Base-by-base conservation (phyloP, 177 flowering plant species). In the Vitis hybrid region DNA sequence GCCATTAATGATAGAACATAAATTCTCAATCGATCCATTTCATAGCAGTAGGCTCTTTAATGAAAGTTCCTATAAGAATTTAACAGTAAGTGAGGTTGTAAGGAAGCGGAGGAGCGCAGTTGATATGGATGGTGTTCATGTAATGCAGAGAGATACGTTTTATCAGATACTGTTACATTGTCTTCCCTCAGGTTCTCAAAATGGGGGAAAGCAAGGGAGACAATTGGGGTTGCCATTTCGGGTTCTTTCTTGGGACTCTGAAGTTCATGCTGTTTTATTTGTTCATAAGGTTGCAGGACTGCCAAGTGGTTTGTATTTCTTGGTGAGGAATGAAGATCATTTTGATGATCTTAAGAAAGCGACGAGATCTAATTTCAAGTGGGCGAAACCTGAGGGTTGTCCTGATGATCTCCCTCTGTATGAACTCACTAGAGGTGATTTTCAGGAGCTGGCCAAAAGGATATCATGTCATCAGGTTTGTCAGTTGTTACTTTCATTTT, bases 41-140 rank as follows among this genome's bases (percentile, higher is more conserved):
- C 74, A 70, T 65, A 69, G 87, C 35, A 84, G 90, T 76, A 81
- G 70, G 17, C 54, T 73, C 69, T 68, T 71, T 74, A 82, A 85
- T 65, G 89, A 81, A 35, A 73, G 70, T 71, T 75, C 78, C 14
- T 94, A 94, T 57, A 89, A 88, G 80, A 85, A 65, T 18, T 72
- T 85, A 30, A 89, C 83, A 4, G 69, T 84, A 10, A 85, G 92
- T 70, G 88, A 91, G 72, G 78, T 94, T 52, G 94, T 91, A 8
- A 78, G 97, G 86, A 94, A 86, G 83, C 70, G 98, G 17, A 86
- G 97, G 78, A 94, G 98, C 66, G 98, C 97, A 2, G 98, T 92
- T 32, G 98, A 92, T 76, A 94, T 94, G 98, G 98, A 92, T 80
- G 87, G 88, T 62, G 79, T 76, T 60, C 83, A 80, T 73, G 72